Evolutionary conservation across 208 protist genomes (phyloP), one percentile per base, ranked within the genome.

Genomic region (Crithidia mellificae): DNA sequence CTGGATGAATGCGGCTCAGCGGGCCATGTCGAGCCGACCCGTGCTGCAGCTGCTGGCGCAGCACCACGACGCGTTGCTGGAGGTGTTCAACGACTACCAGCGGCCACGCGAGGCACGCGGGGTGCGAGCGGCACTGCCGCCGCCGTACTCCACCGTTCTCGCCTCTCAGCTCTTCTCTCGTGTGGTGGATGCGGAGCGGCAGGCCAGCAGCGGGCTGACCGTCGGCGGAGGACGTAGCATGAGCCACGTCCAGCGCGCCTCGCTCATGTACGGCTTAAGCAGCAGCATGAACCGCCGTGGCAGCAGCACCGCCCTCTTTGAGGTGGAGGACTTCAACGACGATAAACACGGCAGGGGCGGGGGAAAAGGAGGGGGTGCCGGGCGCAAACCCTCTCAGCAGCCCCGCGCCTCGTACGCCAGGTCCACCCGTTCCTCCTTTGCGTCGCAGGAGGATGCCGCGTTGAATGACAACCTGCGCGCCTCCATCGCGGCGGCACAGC

Each of bases 61-160:
- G 50, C 59, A 88, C 46, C 74, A 83, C 24, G 82, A 89, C 27
- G 25, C 43, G 15, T 75, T 90, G 14, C 72, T 81, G 34, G 68
- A 50, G 7, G 52, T 91, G 9, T 93, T 89, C 58, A 46, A 65
- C 7, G 49, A 49, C 38, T 91, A 82, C 52, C 66, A 82, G 34
- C 72, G 61, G 27, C 83, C 88, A 30, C 73, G 70, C 41, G 88
- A 93, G 66, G 80, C 81, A 3, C 63, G 67, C 32, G 88, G 88
- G 6, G 79, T 89, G 25, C 83, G 81, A 7, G 39, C 63, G 20
- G 67, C 75, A n/a, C 76, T 88, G 54, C 83, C 83, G 27, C 75
- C 76, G 43, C 83, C 83, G 12, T 79, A 71, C 70, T 78, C 66
- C 47, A 53, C 68, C 0, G 34, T 62, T 4, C 54, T 74, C 11